Percentiles rank a stretch among this genome's conserved stretches.
These are phyloP conservation scores for Solanum chilense DNA, from an alignment of 257 asterid species.

Conservation along the genomic window DNA sequence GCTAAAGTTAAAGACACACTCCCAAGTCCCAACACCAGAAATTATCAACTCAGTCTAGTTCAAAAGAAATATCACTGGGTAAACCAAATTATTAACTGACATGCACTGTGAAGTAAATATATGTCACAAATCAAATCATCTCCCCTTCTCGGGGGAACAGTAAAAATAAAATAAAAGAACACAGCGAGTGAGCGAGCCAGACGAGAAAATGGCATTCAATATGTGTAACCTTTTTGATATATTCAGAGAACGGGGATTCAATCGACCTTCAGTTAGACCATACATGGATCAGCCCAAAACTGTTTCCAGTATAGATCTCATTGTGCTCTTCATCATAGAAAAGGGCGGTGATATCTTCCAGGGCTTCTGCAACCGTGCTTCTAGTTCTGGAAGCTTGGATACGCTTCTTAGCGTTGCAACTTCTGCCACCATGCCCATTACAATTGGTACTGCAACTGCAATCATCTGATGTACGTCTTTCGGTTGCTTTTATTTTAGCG, in stretches of 20 bases:
- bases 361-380: constrained; percentile 78
- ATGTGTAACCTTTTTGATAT: background rate
- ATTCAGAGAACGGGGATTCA: background rate
- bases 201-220: background rate
- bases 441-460: constrained; percentile 52
- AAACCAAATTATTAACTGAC: background rate
- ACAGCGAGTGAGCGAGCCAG: background rate
- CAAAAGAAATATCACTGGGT: background rate
- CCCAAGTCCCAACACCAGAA: background rate
- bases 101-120: background rate
- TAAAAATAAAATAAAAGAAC: background rate
- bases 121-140: background rate
- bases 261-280: constrained; percentile 68
- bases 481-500: constrained; percentile 73
- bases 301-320: constrained; percentile 91
- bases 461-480: constrained; percentile 31
- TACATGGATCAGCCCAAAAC: constrained; percentile 80
- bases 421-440: constrained; percentile 29
- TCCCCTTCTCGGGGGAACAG: background rate
- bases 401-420: constrained; percentile 52
- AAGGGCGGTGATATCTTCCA: constrained; percentile 93
- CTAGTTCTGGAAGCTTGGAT: constrained; percentile 38
- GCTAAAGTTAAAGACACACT: background rate
- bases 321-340: constrained; percentile 96
- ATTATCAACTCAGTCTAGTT: background rate